A percentile compares a stretch with the other conserved stretches of the same genome.
phyloP scores from a whole-genome alignment of 106 monocot species.

The Phalaenopsis equestris region DNA sequence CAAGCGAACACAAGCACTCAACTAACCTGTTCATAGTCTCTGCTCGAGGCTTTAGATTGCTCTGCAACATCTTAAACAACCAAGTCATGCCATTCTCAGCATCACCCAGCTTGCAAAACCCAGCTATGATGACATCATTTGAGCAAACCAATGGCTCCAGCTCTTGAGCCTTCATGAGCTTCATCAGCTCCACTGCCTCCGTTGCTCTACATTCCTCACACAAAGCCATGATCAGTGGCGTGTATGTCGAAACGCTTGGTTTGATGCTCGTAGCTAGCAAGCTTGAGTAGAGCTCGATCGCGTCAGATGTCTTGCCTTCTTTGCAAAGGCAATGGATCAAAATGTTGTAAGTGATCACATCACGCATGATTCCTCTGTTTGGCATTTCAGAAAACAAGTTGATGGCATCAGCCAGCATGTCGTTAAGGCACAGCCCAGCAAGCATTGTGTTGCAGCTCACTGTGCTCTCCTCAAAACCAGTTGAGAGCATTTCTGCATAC shows the following conservation, averaged over 20 bases:
- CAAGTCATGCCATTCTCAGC: slow-evolving; percentile 38
- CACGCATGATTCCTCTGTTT: slow-evolving; percentile 22
- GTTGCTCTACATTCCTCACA: slow-evolving; percentile 30
- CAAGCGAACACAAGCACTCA: slow-evolving; percentile 20
- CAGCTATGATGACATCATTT: slow-evolving; percentile 37
- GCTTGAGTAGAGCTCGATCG: slow-evolving; percentile 19
- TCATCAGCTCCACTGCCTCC: slow-evolving; percentile 34
- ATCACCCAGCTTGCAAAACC: slow-evolving; percentile 33
- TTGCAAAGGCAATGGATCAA: slow-evolving; percentile 54
- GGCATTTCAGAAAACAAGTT: slow-evolving; percentile 32
- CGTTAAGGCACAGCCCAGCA: slow-evolving; percentile 33
- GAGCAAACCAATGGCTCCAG: slow-evolving; percentile 34
- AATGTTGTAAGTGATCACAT: slow-evolving; percentile 48
- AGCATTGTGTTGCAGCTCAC: slow-evolving; percentile 50
- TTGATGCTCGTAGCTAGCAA: slow-evolving; percentile 22
- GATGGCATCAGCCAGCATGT: slow-evolving; percentile 30
- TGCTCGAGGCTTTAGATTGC: slow-evolving; percentile 26
- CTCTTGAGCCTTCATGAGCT: slow-evolving; percentile 29
- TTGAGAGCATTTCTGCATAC: slow-evolving; percentile 42
- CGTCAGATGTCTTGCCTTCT: slow-evolving; percentile 21
- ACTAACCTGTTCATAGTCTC: slow-evolving; percentile 30
- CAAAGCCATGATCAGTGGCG: slow-evolving; percentile 30
- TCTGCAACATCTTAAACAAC: slow-evolving; percentile 37
- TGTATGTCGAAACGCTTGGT: slow-evolving; percentile 42
- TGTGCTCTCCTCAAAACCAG: slow-evolving; percentile 28